Evolutionary conservation across 441 rosid genomes (phyloP).

Genomic region (Erodium trifolium): DNA sequence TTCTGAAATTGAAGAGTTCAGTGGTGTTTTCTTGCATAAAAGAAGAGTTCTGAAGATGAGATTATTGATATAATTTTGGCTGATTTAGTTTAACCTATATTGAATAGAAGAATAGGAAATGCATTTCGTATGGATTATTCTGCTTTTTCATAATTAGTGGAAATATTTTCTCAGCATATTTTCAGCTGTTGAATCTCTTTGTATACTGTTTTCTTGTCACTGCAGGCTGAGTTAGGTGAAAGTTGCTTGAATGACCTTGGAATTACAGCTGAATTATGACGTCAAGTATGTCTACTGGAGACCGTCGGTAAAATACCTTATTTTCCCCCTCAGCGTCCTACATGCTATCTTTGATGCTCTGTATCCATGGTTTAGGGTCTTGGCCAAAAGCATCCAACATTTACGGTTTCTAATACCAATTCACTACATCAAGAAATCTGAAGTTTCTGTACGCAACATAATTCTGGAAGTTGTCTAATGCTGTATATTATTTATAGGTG

Average conservation of each 20-base stretch:
- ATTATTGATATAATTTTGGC: neutral
- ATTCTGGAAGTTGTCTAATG: slow-evolving; percentile 15
- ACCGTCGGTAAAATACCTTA: slow-evolving; percentile 40
- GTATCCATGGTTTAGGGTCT: neutral
- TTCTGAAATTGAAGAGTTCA: neutral
- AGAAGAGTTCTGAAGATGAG: neutral
- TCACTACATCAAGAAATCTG: neutral
- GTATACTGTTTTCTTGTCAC: neutral
- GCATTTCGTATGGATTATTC: neutral
- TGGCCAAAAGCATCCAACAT: neutral
- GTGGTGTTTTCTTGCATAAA: neutral
- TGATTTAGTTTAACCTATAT: neutral
- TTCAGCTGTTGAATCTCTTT: neutral
- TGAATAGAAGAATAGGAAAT: slow-evolving; percentile 2
- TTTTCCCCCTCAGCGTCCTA: neutral
- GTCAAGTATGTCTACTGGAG: slow-evolving; percentile 51
- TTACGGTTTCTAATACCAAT: no score
- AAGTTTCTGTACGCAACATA: slow-evolving; percentile 12
- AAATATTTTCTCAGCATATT: neutral
- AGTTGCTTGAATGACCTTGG: slow-evolving; percentile 45
- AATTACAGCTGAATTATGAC: slow-evolving; percentile 36
- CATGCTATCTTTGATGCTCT: neutral
- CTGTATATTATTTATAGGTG: slow-evolving; percentile 34
- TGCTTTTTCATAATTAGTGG: neutral
- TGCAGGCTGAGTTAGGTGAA: slow-evolving; percentile 15